Evolutionary conservation across 1,139 yeast species (phyloP).

Genomic region (Pichia cactophila): DNA sequence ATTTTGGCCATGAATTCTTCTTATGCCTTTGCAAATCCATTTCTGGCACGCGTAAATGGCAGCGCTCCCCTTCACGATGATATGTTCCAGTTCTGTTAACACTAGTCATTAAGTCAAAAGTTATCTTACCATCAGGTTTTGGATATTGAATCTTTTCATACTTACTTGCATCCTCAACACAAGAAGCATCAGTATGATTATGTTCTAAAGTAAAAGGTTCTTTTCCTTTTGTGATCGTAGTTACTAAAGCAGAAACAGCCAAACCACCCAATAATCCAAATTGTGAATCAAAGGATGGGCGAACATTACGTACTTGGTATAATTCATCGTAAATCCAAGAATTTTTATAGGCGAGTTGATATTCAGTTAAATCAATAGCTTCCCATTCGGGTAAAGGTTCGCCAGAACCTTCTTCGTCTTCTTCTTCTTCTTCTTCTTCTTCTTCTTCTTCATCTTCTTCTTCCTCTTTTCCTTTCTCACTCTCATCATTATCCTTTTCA

Average conservation of each 20-base stretch:
- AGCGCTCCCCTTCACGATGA: conserved; percentile 89
- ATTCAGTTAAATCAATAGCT: conserved; percentile 46
- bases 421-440: conserved; percentile 44
- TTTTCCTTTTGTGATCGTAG: conserved; percentile 66
- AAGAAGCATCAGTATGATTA: conserved; percentile 60
- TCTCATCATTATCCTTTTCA: conserved; percentile 26
- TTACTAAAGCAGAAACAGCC: conserved; percentile 76
- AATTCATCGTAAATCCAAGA: conserved; percentile 88
- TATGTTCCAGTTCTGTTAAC: conserved; percentile 94
- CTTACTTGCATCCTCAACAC: conserved; percentile 59
- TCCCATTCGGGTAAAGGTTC: conserved; percentile 29
- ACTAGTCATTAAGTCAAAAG: conserved; percentile 86
- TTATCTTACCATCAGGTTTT: conserved; percentile 83
- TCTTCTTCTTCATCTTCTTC: conserved; percentile 33
- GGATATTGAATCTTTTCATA: conserved; percentile 76
- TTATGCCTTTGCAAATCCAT: conserved; percentile 69
- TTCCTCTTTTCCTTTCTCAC: conserved; percentile 31
- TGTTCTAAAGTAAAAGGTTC: conserved; percentile 86
- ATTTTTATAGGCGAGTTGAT: conserved; percentile 54
- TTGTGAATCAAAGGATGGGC: conserved; percentile 78
- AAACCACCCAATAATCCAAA: conserved; percentile 76
- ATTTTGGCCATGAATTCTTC: conserved; percentile 59
- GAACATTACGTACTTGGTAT: conserved; percentile 72
- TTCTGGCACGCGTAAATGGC: conserved; percentile 74
- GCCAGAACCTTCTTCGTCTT: conserved; percentile 32